phyloP scores from a whole-genome alignment of 352 stramenopile genomes.

The Blastocystis sp. region DNA sequence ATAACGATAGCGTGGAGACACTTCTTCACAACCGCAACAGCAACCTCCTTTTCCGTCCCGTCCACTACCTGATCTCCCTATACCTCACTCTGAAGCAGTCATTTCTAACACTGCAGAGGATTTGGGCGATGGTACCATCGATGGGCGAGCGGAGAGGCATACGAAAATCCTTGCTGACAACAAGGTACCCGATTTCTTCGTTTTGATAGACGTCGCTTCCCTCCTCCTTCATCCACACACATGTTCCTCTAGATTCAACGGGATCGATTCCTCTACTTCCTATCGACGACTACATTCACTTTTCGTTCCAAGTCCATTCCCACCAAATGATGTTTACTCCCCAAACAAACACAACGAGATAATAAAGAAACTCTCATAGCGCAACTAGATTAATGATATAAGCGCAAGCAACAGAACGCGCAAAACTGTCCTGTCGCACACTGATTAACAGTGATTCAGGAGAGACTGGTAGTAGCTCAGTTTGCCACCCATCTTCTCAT shows the following conservation, averaged over 20 bases:
- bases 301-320: constrained; percentile 11
- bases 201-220: not conserved
- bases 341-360: constrained; percentile 26
- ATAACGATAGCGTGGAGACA: constrained; percentile 40
- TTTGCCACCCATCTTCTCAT: constrained; percentile 44
- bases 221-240: constrained; percentile 44
- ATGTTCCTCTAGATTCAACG: constrained; percentile 13
- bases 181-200: constrained; percentile 38
- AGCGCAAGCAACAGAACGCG: not conserved
- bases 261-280: not conserved
- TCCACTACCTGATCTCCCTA: constrained; percentile 41
- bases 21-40: not conserved
- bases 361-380: constrained; percentile 36
- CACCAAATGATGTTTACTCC: too few relatives aligned
- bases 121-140: not conserved
- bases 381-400: constrained; percentile 3
- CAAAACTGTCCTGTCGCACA: not conserved
- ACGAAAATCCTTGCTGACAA: constrained; percentile 5
- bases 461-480: constrained; percentile 41
- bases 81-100: not conserved
- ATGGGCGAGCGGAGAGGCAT: constrained; percentile 14
- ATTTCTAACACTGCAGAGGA: not conserved
- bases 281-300: not conserved
- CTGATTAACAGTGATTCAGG: constrained; percentile 9
- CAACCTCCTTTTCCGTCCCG: not conserved